Conservation (phyloP, 257 asterid species). For the Capsicum baccatum region DNA sequence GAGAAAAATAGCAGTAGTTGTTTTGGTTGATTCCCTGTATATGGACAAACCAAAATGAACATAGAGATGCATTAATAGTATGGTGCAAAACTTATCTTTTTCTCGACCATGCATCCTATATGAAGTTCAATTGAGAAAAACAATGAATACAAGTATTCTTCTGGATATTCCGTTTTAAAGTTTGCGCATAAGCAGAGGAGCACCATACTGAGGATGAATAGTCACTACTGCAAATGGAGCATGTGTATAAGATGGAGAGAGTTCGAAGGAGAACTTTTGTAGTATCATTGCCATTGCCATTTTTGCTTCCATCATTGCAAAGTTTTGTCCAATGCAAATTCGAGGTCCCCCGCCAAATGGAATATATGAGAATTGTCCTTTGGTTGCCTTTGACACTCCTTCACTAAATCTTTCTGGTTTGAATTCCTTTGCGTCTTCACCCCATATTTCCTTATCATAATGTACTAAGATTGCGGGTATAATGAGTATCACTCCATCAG, state of each 20-base stretch:
- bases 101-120: not conserved
- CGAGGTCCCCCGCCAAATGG: constrained; percentile 52
- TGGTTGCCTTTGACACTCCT: constrained; percentile 33
- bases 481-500: constrained; percentile 28
- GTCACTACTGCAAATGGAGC: constrained; percentile 36
- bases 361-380: constrained; percentile 33
- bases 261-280: constrained; percentile 40
- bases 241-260: constrained; percentile 47
- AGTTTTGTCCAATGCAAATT: constrained; percentile 46
- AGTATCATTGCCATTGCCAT: constrained; percentile 46
- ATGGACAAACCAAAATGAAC: not conserved
- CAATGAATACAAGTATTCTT: not conserved
- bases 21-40: not conserved
- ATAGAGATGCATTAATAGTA: not conserved
- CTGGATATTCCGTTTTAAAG: constrained; percentile 1
- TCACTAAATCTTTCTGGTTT: constrained; percentile 43
- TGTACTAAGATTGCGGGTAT: constrained; percentile 40
- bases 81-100: not conserved
- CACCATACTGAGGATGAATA: constrained; percentile 46
- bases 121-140: not conserved
- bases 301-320: constrained; percentile 45
- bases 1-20: not conserved
- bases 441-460: constrained; percentile 43
- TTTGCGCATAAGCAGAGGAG: constrained; percentile 40
- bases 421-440: constrained; percentile 46